phyloP scores from a whole-genome alignment of 225 moss, liverwort and hornwort genomes.

The Neckera pumila region DNA sequence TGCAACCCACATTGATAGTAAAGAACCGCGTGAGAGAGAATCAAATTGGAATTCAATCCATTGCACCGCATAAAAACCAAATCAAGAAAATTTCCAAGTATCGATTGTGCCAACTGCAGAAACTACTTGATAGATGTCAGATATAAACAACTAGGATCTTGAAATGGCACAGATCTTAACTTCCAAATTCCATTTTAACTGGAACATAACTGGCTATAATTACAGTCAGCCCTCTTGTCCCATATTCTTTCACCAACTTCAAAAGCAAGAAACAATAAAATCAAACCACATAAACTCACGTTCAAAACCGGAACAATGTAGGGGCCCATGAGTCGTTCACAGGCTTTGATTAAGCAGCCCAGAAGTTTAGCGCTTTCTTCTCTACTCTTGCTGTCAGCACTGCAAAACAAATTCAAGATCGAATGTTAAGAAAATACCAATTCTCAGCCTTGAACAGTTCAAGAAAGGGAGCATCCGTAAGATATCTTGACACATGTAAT shows the following conservation, averaged over 20 bases:
- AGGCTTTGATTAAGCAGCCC: conserved; percentile 90
- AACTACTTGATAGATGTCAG: not conserved
- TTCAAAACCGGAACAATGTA: conserved; percentile 88
- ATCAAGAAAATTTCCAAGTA: not conserved
- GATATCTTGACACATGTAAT: not conserved
- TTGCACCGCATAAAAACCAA: not conserved
- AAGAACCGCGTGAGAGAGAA: not conserved
- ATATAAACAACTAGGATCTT: not conserved
- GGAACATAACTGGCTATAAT: not conserved
- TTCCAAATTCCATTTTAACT: not conserved
- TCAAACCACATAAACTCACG: conserved; percentile 23
- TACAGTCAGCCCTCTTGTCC: not conserved
- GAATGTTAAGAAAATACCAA: not conserved
- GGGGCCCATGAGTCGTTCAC: conserved; percentile 80
- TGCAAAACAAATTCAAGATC: conserved; percentile 16
- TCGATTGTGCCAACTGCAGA: not conserved
- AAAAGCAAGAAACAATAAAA: not conserved
- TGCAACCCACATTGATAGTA: conserved; percentile 6
- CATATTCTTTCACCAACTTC: not conserved
- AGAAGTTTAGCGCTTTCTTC: conserved; percentile 98
- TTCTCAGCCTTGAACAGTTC: not conserved
- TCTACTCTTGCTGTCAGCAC: conserved; percentile 90
- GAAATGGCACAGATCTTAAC: not conserved
- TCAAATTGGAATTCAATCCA: not conserved
- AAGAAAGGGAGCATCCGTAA: not conserved